A percentile compares a stretch with the other conserved stretches of the same genome.
Conservation (phyloP, 176 grass and related monocot species). For the Elymus sibiricus region DNA sequence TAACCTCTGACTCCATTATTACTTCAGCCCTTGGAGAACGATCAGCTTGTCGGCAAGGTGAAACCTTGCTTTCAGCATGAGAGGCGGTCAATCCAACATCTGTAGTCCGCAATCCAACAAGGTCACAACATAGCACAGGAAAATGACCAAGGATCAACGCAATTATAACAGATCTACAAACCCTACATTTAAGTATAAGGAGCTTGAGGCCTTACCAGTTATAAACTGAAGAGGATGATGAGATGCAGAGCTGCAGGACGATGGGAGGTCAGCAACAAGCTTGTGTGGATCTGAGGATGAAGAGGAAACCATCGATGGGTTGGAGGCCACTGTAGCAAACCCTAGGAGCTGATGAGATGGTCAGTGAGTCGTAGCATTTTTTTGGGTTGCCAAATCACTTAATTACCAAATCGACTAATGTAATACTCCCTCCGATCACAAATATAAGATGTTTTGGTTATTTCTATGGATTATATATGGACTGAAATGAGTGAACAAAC, state of each 20-base stretch:
- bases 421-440: no score
- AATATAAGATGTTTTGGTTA: no score
- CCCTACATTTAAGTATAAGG: neutral
- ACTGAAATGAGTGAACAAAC: no score
- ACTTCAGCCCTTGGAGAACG: neutral
- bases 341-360: neutral
- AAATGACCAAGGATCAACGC: neutral
- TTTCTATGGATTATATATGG: no score
- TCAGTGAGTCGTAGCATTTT: no score
- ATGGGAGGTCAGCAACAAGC: neutral
- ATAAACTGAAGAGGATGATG: slow-evolving; percentile 1
- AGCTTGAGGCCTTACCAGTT: neutral
- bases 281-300: neutral
- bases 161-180: neutral
- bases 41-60: neutral
- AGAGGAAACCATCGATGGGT: neutral
- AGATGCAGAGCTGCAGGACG: neutral
- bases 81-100: neutral
- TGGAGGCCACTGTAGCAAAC: neutral
- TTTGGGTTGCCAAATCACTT: neutral
- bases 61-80: neutral
- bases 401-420: neutral
- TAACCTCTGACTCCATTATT: slow-evolving; percentile 7
- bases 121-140: neutral
- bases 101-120: neutral